Evolutionary conservation across 2,329 filamentous ascomycete genomes (phyloP), one percentile per base, ranked within the genome.

Genomic region (Venturia pyrina): DNA sequence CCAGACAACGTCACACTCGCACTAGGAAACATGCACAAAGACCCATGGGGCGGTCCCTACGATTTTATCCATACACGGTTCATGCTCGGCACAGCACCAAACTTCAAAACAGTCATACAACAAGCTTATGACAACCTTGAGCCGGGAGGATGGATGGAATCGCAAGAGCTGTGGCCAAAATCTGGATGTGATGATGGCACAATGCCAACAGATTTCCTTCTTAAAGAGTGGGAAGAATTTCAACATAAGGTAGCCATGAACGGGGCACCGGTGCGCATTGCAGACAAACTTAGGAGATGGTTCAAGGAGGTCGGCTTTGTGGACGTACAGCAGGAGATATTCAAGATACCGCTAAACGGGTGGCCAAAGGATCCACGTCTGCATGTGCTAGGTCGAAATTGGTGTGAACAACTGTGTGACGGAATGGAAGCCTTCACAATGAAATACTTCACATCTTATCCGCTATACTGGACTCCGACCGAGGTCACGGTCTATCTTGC

Each of bases 1-100:
- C 89, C 89, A 0, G 82, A 84, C 21, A 93, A 93, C 68, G 87
- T 91, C 17, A 84, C 86, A 68, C 93, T 93, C 69, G 85, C 86
- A 67, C 82, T 93, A 59, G 88, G 91, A 71, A 89, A 92, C 72
- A 80, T 82, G 63, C 84, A 80, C 1, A n/a, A 6, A 53, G 48
- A 66, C 37, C 24, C 21, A n/a, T 87, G 85, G 85, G 76, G 83
- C 76, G 72, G 84, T 76, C 76, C 79, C 5, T 80, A 87, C 70
- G 85, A 88, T 73, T 82, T 83, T 67, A 80, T 89, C 66, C 86
- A 87, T 73, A 80, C 83, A 1, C 80, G 83, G 57, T 77, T 85
- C 70, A 79, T 89, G 75, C 77, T 79, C 1, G 87, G 86, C 24
- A 80, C 81, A 61, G 82, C 88, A 68, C 74, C 78, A 1, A 81